Base-by-base conservation (phyloP, 78 protist genomes). In the Dictyostelium discoideum region DNA sequence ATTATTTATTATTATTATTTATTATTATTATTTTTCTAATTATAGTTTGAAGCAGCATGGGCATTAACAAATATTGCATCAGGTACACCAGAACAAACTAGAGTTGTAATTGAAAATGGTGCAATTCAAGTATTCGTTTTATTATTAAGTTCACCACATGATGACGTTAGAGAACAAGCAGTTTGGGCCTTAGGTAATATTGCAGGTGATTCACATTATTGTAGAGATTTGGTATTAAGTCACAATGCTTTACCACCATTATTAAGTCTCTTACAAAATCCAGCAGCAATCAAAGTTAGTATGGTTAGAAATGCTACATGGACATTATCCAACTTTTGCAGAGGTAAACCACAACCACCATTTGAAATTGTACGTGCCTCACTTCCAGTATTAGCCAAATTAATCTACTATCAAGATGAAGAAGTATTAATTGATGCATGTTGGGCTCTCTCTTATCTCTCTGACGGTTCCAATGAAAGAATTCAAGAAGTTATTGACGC, bases 111-210 rank as follows among this genome's bases (percentile, higher is more conserved):
- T 37, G 92, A 85, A 11, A 50, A 77, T 69, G 98, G 98, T 20
- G 99, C 99, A 37, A 97, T 99, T n/a, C 98, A 99, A 54, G 79
- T 84, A 46, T 98, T 99, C 76, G 97, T 99, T 57, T 83, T 78
- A 63, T 96, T 99, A 57, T 96, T 99, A 44, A 16, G 39, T n/a
- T 92, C 98, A 50, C 95, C 83, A 26, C 57, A 67, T 87, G 97
- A 94, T 39, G 99, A 98, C 44, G 99, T 99, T 42, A 80, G 95
- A 40, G 99, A 99, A 84, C 99, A 99, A 97, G 96, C 99, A 65
- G 97, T 99, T 16, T 99, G 99, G 99, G 99, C 99, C 6, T 96
- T 99, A 0, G 99, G 99, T 76, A 99, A 99, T 98, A 99, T 99
- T 50, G 99, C 99, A 7, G 99, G 99, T 50, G 99, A 99, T 85